Evolutionary conservation across 768 basidiomycete genomes (phyloP).

Genomic region (Cyclocybe aegerita): DNA sequence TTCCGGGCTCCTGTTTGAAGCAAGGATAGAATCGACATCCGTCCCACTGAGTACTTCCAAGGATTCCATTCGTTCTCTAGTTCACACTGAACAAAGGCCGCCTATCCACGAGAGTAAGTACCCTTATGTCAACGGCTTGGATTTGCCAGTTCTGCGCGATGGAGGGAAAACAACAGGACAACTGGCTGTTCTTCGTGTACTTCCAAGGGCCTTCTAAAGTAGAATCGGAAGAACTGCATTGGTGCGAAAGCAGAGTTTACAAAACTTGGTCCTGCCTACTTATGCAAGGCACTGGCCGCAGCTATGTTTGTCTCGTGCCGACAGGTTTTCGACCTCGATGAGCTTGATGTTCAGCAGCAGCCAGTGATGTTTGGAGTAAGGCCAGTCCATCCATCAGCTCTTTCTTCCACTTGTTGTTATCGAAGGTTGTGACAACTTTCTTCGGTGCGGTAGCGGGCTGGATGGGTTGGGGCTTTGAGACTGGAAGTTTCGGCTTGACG

Average conservation of each 20-base stretch:
- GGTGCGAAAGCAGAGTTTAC: no score
- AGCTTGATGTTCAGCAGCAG: background rate
- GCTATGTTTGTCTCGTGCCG: background rate
- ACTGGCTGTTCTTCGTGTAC: no score
- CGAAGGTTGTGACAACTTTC: background rate
- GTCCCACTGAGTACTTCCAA: slow-evolving; percentile 37
- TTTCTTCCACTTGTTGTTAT: slow-evolving; percentile 9
- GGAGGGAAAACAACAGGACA: no score
- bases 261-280: no score
- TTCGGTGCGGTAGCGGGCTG: background rate
- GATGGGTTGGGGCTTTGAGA: background rate
- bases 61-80: slow-evolving; percentile 30
- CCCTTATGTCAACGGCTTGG: no score
- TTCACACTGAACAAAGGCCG: no score
- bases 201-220: no score
- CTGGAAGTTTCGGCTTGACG: no score
- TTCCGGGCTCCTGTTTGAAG: slow-evolving; percentile 34
- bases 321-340: background rate
- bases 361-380: background rate
- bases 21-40: slow-evolving; percentile 32
- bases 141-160: no score
- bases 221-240: no score
- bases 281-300: no score
- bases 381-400: slow-evolving; percentile 8
- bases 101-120: no score